These are phyloP conservation scores for Talaromyces sp. DNA, from an alignment of 2,329 filamentous ascomycete species.

Conservation along the genomic window DNA sequence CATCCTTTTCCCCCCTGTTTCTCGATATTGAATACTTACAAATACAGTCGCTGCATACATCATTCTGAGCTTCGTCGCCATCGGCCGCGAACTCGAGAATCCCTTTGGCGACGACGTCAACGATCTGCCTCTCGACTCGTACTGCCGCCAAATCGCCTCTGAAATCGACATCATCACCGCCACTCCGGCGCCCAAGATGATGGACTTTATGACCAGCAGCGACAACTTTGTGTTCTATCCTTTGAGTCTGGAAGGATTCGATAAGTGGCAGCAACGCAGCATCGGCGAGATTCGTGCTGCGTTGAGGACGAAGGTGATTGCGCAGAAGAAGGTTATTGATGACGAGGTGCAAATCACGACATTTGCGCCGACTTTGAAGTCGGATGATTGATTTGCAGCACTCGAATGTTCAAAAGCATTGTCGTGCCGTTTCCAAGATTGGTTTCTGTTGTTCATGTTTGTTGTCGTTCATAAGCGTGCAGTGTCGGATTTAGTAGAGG, in stretches of 20 bases:
- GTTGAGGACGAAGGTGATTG: slow-evolving; percentile 36
- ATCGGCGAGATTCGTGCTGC: slow-evolving; percentile 47
- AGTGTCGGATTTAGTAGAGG: slow-evolving; percentile 5
- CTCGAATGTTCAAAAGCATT: neutral
- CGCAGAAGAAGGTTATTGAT: slow-evolving; percentile 18
- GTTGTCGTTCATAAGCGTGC: neutral
- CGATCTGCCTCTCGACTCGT: slow-evolving; percentile 71
- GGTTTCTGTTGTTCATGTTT: neutral
- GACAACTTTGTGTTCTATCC: slow-evolving; percentile 39
- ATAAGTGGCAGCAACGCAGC: slow-evolving; percentile 48
- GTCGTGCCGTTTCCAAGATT: neutral
- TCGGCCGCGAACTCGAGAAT: slow-evolving; percentile 79
- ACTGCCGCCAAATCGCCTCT: slow-evolving; percentile 68
- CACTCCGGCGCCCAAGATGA: slow-evolving; percentile 49
- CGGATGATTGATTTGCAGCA: neutral
- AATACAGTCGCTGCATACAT: slow-evolving; percentile 64
- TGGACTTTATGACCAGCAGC: slow-evolving; percentile 45
- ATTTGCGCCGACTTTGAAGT: neutral
- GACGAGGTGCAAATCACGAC: neutral
- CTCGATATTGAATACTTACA: neutral
- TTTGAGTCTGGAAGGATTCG: slow-evolving; percentile 45
- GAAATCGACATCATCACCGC: slow-evolving; percentile 73
- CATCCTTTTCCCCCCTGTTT: neutral
- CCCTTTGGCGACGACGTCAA: slow-evolving; percentile 82
- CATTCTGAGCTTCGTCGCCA: slow-evolving; percentile 71